Percentiles rank a stretch among this genome's conserved stretches.
phyloP scores from a whole-genome alignment of 2,329 filamentous ascomycete species.

The Cladophialophora bantiana region DNA sequence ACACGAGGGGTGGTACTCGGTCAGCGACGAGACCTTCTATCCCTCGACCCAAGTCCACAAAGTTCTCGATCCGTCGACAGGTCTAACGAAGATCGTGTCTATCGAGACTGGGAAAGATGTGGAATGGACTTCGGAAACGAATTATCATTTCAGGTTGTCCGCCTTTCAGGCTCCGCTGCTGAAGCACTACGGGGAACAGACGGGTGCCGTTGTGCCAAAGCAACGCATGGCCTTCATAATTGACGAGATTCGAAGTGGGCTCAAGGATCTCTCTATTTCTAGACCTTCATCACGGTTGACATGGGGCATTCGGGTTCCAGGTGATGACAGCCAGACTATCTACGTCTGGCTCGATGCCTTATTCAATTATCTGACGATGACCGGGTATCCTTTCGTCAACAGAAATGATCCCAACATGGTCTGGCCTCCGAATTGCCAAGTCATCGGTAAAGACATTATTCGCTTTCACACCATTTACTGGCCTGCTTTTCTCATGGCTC shows the following conservation, averaged over 20 bases:
- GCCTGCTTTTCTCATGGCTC: constrained; percentile 92
- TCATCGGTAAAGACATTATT: constrained; percentile 95
- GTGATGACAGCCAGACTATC: constrained; percentile 84
- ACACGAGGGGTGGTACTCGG: constrained; percentile 95
- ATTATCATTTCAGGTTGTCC: constrained; percentile 93
- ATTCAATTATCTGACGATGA: constrained; percentile 88
- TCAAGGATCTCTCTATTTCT: constrained; percentile 89
- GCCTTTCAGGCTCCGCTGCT: constrained; percentile 80
- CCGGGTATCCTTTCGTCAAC: constrained; percentile 79
- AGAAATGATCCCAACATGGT: constrained; percentile 67
- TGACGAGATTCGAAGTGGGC: constrained; percentile 74
- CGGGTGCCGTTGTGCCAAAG: constrained; percentile 75
- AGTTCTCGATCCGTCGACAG: constrained; percentile 78
- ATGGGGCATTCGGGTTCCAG: constrained; percentile 91
- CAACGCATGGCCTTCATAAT: constrained; percentile 80
- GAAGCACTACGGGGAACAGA: constrained; percentile 78
- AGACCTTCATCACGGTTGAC: constrained; percentile 76
- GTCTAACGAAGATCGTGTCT: constrained; percentile 79
- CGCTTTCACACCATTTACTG: constrained; percentile 97
- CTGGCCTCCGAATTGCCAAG: constrained; percentile 91
- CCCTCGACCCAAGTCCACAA: constrained; percentile 76
- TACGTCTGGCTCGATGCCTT: constrained; percentile 98
- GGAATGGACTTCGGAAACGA: constrained; percentile 90
- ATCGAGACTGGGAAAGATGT: constrained; percentile 90
- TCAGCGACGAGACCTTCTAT: constrained; percentile 97